Evolutionary conservation across 2,329 filamentous ascomycete genomes (phyloP), one percentile per base, ranked within the genome.

Genomic region (Fusarium lyarnte): DNA sequence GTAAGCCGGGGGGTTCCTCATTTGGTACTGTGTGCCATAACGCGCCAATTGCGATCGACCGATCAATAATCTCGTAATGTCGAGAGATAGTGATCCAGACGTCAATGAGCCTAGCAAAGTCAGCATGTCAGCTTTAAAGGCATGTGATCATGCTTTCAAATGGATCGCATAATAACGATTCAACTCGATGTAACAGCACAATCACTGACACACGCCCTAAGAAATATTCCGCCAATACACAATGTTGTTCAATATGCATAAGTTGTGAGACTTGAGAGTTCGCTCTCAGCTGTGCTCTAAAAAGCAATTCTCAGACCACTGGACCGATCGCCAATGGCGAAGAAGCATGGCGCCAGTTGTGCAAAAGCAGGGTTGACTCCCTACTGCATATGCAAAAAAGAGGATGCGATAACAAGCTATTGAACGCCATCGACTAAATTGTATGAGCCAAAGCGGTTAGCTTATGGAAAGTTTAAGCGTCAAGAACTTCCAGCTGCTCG

Each of bases 81-180:
- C 57, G 33, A 52, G 35, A 71, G 27, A 17, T 35, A 51, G 53
- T 51, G 47, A 52, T 55, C 65, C 59, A 36, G 47, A 33, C 47
- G 45, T 27, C 43, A 49, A 47, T 7, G 13, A 51, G 31, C 45
- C 58, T 58, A 63, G 19, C 25, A 42, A 42, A 42, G 55, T 72
- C 49, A 66, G 70, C 58, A 59, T 65, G 63, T 74, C 67, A 72
- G 63, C 67, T 53, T 59, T 29, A 53, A 54, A 45, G 14, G 38
- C 29, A 58, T 55, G 46, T 39, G 33, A 69, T 65, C 47, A 58
- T 51, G 36, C 43, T 55, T 23, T 29, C 64, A 58, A 31, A 46
- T n/a, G 19, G 31, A 41, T 25, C 61, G 41, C 54, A 74, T 59
- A 25, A 64, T 27, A 23, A 54, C 31, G 60, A 49, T 46, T 43